Evolutionary conservation across 108 stramenopile species (phyloP).

Genomic region (Cylindrotheca closterium): DNA sequence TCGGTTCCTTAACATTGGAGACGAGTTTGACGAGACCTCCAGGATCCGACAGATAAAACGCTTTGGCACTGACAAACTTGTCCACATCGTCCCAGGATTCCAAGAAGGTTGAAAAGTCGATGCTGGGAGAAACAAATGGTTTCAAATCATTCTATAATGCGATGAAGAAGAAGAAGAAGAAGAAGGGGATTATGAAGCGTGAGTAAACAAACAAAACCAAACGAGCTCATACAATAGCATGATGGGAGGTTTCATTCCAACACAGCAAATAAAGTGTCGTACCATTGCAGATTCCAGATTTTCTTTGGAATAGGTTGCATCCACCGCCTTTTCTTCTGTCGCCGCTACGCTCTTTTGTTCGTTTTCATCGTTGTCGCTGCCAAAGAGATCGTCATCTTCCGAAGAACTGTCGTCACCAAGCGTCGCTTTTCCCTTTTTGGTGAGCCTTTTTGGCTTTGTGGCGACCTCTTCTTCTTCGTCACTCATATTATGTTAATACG

Average conservation of each 20-base stretch:
- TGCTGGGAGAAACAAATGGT: slow-evolving; percentile 3
- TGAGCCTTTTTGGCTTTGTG: slow-evolving; percentile 2
- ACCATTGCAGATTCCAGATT: slow-evolving; percentile 17
- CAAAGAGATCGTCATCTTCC: slow-evolving; percentile 1
- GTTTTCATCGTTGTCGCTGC: slow-evolving; percentile 1
- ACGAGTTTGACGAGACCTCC: background rate
- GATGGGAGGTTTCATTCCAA: no score
- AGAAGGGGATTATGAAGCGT: background rate
- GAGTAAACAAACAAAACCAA: background rate
- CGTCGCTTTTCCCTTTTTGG: slow-evolving; percentile 12
- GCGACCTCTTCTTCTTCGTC: slow-evolving; percentile 11
- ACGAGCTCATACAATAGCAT: no score
- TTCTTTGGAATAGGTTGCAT: slow-evolving; percentile 7
- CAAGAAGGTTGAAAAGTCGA: background rate
- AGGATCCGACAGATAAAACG: background rate
- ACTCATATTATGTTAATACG: slow-evolving; percentile 3
- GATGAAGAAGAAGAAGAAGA: background rate
- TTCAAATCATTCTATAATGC: slow-evolving; percentile 14
- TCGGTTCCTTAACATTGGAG: background rate
- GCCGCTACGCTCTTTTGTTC: background rate
- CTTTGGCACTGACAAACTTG: background rate
- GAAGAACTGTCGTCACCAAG: slow-evolving; percentile 5
- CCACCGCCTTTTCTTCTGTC: background rate
- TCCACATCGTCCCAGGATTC: slow-evolving; percentile 6
- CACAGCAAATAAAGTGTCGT: slow-evolving; percentile 8